Evolutionary conservation across 2,329 filamentous ascomycete species (phyloP).

Genomic region (Tothia fuscella): DNA sequence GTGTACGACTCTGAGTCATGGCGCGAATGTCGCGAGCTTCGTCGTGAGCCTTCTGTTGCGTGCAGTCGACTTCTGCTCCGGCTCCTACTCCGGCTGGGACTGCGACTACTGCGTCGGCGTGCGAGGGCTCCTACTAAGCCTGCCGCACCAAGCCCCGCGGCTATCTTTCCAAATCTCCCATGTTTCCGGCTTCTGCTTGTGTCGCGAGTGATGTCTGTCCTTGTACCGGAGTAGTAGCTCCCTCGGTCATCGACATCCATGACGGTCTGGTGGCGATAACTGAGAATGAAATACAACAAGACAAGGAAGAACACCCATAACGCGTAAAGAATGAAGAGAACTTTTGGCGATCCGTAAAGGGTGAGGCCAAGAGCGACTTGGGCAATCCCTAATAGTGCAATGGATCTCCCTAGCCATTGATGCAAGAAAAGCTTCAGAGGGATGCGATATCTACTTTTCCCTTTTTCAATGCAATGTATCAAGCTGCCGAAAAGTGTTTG

Average conservation of each 20-base stretch:
- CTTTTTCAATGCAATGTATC: slow-evolving; percentile 44
- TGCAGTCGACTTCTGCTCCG: slow-evolving; percentile 20
- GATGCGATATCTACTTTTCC: slow-evolving; percentile 40
- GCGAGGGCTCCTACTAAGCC: slow-evolving; percentile 44
- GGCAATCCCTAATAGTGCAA: slow-evolving; percentile 69
- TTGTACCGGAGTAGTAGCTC: slow-evolving; percentile 44
- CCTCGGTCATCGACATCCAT: slow-evolving; percentile 43
- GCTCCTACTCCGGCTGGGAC: slow-evolving; percentile 29
- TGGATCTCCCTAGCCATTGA: slow-evolving; percentile 71
- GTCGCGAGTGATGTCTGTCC: slow-evolving; percentile 39
- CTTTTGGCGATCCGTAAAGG: slow-evolving; percentile 79
- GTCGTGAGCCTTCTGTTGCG: too few relatives aligned
- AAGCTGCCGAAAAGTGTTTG: slow-evolving; percentile 60
- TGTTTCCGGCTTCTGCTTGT: slow-evolving; percentile 24
- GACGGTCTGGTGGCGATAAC: slow-evolving; percentile 52
- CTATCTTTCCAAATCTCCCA: slow-evolving; percentile 36
- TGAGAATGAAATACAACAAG: slow-evolving; percentile 66
- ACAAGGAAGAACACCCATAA: slow-evolving; percentile 65
- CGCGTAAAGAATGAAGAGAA: slow-evolving; percentile 74
- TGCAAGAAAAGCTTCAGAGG: slow-evolving; percentile 58
- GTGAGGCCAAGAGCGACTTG: slow-evolving; percentile 85
- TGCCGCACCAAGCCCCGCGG: slow-evolving; percentile 44
- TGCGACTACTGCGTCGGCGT: slow-evolving; percentile 13
- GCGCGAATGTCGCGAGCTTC: slow-evolving; percentile 24
- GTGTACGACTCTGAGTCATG: slow-evolving; percentile 17